These are phyloP conservation scores for Lycium ferocissimum DNA, from an alignment of 257 asterid species.

Conservation along the genomic window DNA sequence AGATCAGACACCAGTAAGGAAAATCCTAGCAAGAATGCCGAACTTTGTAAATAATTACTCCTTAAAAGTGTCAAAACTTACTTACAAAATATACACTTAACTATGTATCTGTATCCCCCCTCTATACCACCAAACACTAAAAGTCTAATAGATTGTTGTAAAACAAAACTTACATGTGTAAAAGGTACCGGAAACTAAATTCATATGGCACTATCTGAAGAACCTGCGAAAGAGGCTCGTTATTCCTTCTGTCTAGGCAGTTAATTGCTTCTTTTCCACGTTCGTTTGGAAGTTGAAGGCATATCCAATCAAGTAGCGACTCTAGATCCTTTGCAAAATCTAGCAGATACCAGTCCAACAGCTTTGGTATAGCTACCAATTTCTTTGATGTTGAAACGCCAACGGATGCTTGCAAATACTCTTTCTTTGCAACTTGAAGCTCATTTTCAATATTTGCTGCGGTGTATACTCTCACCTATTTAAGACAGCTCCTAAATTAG, in stretches of 20 bases:
- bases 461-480: conserved; percentile 79
- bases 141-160: background rate
- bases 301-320: conserved; percentile 85
- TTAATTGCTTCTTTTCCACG: conserved; percentile 70
- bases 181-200: conserved; percentile 84
- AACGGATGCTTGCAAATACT: conserved; percentile 76
- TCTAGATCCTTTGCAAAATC: conserved; percentile 89
- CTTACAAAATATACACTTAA: conserved; percentile 50
- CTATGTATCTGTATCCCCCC: conserved; percentile 40
- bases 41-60: conserved; percentile 3
- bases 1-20: background rate
- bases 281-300: conserved; percentile 73
- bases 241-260: conserved; percentile 63
- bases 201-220: conserved; percentile 80
- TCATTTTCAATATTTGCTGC: conserved; percentile 77
- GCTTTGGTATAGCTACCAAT: conserved; percentile 75
- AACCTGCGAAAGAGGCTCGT: conserved; percentile 49
- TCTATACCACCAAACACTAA: conserved; percentile 47
- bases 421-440: conserved; percentile 80
- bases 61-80: conserved; percentile 38
- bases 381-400: conserved; percentile 60
- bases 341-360: conserved; percentile 85
- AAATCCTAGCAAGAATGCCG: background rate
- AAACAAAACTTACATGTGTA: conserved; percentile 53
- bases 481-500: background rate